Base-by-base conservation (phyloP, 441 rosid species). In the Pelargonium fulgidum region DNA sequence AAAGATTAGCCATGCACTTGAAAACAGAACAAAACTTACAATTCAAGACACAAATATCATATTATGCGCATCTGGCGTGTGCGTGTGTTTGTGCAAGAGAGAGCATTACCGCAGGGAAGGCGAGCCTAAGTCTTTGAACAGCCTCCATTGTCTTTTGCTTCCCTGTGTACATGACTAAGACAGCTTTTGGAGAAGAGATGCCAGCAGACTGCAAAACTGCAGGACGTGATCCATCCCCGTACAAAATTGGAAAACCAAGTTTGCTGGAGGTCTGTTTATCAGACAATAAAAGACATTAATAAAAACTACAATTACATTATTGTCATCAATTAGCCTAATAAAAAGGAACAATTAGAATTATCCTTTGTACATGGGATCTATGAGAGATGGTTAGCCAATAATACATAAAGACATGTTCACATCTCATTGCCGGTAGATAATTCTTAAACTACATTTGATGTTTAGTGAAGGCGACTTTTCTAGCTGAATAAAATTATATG, bases 171-270 rank as follows among this genome's bases (percentile, higher is more conserved):
- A 90, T 91, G 70, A 94, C 81, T 93, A 94, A 82, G 72, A 94
- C 88, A 69, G 99, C 96, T 82, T 89, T 94, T 1, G 96, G 96
- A 66, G 96, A 78, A 76, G 90, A 74, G 64, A 94, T 85, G 59
- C 96, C 92, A 63, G 99, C 97, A 68, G 99, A 83, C 52, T 81
- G 89, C 83, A 94, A 78, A 73, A 94, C 97, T 14, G 82, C 85
- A 61, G 97, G 93, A 62, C 90, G 75, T 64, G 96, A 89, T 71
- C 93, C 99, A 68, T 94, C 97, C 69, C 99, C 96, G 20, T 89
- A 94, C 48, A 91, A 76, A 68, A 86, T 79, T 1, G 96, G 93
- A 74, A 94, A 91, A 72, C 96, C 99, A n/a, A 83, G 90, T 75
- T 91, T 89, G 70, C 89, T 76, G 33, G 96, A 87, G 70, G 84